Conservation (phyloP, 192 early-diverging fungal species). For the Dimargaris cristalligena region DNA sequence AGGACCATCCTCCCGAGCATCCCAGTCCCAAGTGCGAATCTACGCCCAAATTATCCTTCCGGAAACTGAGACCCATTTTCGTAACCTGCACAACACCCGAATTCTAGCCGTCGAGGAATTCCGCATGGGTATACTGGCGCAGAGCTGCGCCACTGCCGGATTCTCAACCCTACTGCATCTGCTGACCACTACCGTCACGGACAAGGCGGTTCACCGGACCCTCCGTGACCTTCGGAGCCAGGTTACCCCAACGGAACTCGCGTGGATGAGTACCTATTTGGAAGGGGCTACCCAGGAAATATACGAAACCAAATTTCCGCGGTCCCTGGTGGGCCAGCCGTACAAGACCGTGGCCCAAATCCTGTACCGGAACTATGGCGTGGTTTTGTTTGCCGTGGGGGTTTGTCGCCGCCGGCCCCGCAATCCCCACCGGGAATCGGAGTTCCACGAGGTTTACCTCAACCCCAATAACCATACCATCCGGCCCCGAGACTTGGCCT, state of each 20-base stretch:
- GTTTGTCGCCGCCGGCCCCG: slow-evolving; percentile 15
- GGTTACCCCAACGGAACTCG: slow-evolving; percentile 3
- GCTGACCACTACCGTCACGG: slow-evolving; percentile 23
- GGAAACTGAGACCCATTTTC: slow-evolving; percentile 21
- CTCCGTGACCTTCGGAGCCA: slow-evolving; percentile 18
- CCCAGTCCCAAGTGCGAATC: slow-evolving; percentile 15
- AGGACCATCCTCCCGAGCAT: not conserved
- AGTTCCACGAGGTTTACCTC: slow-evolving; percentile 23
- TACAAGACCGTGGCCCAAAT: slow-evolving; percentile 24
- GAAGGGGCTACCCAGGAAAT: slow-evolving; percentile 30
- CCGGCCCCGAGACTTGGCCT: slow-evolving; percentile 24
- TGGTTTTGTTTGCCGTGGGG: slow-evolving; percentile 28
- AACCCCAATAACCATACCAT: slow-evolving; percentile 22
- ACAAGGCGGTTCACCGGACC: slow-evolving; percentile 16
- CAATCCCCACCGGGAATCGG: not conserved
- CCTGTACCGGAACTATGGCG: slow-evolving; percentile 25
- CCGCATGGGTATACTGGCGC: slow-evolving; percentile 31
- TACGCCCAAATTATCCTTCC: slow-evolving; percentile 26
- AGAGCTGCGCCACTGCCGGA: slow-evolving; percentile 26
- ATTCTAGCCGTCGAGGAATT: slow-evolving; percentile 27
- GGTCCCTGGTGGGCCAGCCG: slow-evolving; percentile 20
- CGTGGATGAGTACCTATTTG: slow-evolving; percentile 25
- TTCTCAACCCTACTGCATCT: slow-evolving; percentile 26
- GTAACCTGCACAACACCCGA: slow-evolving; percentile 20
- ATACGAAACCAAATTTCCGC: slow-evolving; percentile 25